A percentile compares a stretch with the other conserved stretches of the same genome.
Conservation (phyloP, 495 filamentous ascomycete species). For the Rhypophila decipiens region DNA sequence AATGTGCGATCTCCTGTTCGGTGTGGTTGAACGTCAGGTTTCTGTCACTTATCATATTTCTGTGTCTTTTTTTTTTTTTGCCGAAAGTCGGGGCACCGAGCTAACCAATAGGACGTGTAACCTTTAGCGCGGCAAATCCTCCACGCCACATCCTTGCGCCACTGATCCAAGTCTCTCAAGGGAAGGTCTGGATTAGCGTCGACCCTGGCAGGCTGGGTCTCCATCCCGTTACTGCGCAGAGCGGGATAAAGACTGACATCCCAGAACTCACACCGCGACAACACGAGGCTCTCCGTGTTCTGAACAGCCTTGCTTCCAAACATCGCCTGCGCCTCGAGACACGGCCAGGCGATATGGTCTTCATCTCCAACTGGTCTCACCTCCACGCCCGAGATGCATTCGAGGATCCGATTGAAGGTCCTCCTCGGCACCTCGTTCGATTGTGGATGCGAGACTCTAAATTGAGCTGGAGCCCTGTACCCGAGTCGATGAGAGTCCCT, state of each 20-base stretch:
- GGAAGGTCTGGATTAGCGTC: constrained; percentile 30
- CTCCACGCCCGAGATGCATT: constrained; percentile 53
- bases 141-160: constrained; percentile 29
- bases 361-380: constrained; percentile 56
- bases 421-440: constrained; percentile 42
- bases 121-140: constrained; percentile 28
- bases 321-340: constrained; percentile 38
- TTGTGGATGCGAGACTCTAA: constrained; percentile 44
- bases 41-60: constrained; percentile 1
- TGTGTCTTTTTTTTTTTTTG: too few relatives aligned
- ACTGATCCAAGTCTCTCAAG: constrained; percentile 28
- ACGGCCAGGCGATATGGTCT: constrained; percentile 53
- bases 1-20: constrained; percentile 25
- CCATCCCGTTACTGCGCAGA: constrained; percentile 22
- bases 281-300: constrained; percentile 25
- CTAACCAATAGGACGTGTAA: not conserved
- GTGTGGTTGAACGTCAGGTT: not conserved
- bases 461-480: constrained; percentile 35
- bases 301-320: constrained; percentile 27
- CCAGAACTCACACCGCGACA: constrained; percentile 29
- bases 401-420: constrained; percentile 22
- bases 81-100: too few relatives aligned
- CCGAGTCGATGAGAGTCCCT: constrained; percentile 32
- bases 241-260: constrained; percentile 12
- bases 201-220: constrained; percentile 40